phyloP scores from a whole-genome alignment of 352 stramenopile species.

The Globisporangium sylvaticum region DNA sequence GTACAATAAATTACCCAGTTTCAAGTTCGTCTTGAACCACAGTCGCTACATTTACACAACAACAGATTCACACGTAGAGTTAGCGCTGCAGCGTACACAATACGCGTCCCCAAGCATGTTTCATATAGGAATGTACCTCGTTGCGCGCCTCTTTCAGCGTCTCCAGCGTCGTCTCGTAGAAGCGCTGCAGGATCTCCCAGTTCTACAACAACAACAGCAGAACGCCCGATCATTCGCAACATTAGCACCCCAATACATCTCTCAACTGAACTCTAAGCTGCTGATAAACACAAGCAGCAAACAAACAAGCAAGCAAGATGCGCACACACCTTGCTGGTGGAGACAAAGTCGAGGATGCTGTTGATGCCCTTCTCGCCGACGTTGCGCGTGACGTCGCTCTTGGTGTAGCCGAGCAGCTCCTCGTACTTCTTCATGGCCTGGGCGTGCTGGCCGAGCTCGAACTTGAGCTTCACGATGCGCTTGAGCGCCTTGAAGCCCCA shows the following conservation, averaged over 20 bases:
- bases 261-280: background rate
- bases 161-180: constrained; percentile 85
- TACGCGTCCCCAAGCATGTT: no score
- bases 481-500: constrained; percentile 96
- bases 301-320: background rate
- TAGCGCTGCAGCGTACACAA: no score
- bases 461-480: constrained; percentile 92
- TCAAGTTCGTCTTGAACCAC: constrained; percentile 96
- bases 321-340: constrained; percentile 60
- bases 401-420: constrained; percentile 86
- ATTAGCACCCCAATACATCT: background rate
- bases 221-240: background rate
- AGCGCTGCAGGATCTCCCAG: constrained; percentile 80
- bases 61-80: no score
- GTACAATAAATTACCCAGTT: constrained; percentile 92
- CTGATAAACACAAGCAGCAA: background rate
- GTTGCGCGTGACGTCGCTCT: constrained; percentile 89
- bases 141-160: constrained; percentile 82
- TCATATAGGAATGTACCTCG: no score
- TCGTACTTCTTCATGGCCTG: constrained; percentile 84
- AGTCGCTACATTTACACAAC: no score
- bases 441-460: constrained; percentile 65
- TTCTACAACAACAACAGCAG: constrained; percentile 27
- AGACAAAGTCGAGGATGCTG: constrained; percentile 93
- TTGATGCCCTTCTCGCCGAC: constrained; percentile 95